phyloP scores from a whole-genome alignment of 306 rosid genomes.

The Quillaja saponaria region DNA sequence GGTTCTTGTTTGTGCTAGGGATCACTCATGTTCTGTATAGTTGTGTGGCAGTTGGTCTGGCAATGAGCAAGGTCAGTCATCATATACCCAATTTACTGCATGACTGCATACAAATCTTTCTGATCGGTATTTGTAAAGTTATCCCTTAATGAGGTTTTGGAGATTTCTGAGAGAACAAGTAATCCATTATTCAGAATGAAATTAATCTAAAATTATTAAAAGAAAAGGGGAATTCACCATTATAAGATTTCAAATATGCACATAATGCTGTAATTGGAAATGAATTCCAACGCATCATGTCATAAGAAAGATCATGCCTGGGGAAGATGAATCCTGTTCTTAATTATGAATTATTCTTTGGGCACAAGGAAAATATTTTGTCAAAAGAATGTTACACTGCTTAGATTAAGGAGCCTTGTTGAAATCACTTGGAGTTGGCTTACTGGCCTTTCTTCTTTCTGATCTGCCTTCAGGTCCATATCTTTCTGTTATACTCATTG shows the following conservation, averaged over 20 bases:
- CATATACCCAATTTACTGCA: constrained; percentile 9
- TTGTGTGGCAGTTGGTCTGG: constrained; percentile 87
- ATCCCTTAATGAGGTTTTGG: neutral
- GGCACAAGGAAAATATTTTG: neutral
- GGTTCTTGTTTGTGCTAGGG: constrained; percentile 91
- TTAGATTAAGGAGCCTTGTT: neutral
- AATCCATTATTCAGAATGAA: too few species aligned
- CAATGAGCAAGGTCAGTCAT: constrained; percentile 80
- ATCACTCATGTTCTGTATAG: constrained; percentile 93
- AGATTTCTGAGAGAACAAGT: too few species aligned
- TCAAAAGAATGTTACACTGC: too few species aligned
- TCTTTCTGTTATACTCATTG: neutral
- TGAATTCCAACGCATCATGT: too few species aligned
- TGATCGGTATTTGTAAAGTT: neutral
- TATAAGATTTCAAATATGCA: neutral
- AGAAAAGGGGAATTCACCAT: too few species aligned
- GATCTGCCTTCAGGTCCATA: constrained; percentile 9
- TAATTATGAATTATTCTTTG: neutral
- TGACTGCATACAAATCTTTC: constrained; percentile 4
- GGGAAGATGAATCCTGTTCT: neutral
- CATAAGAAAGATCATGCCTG: too few species aligned
- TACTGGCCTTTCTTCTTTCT: constrained; percentile 14
- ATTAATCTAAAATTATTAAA: too few species aligned
- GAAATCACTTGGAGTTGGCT: constrained; percentile 17
- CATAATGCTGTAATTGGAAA: neutral